Evolutionary conservation across 176 grass and related monocot species (phyloP).

Genomic region (Zea mays): Zm-B73-REFERENCE-NAM-5.0 NC_050099.1:169044001-169044500

Average conservation of each 20-base stretch:
- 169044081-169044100: not conserved
- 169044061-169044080: not conserved
- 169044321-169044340: not conserved
- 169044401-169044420: not conserved
- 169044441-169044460: not conserved
- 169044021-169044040: not conserved
- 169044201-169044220: too few relatives aligned
- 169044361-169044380: not conserved
- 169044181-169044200: too few relatives aligned
- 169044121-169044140: not conserved
- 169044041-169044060: not conserved
- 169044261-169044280: not conserved
- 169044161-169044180: too few relatives aligned
- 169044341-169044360: conserved; percentile 9
- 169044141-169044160: conserved; percentile 20
- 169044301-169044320: conserved; percentile 14
- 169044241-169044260: too few relatives aligned
- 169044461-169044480: conserved; percentile 31
- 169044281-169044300: conserved; percentile 5
- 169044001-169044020: too few relatives aligned
- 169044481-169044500: conserved; percentile 10
- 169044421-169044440: conserved; percentile 33
- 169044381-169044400: conserved; percentile 45
- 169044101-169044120: conserved; percentile 11
- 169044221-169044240: not conserved